Percentiles rank a stretch among this genome's conserved stretches.
These are phyloP conservation scores for Monosporascus sp. DNA, from an alignment of 2,329 filamentous ascomycete genomes.

Conservation along the genomic window DNA sequence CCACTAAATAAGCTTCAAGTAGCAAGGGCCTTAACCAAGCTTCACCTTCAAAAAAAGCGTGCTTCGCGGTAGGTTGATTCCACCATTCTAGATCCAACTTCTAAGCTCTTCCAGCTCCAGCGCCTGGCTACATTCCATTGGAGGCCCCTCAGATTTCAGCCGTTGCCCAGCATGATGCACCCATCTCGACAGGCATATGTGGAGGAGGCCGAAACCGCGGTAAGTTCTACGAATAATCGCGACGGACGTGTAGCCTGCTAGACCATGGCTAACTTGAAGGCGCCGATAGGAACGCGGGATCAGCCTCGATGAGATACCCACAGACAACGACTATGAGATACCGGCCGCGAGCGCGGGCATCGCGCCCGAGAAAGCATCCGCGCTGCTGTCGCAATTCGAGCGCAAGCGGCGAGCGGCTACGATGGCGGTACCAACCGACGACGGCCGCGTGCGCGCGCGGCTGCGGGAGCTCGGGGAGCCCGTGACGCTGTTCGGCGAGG, in stretches of 20 bases:
- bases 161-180: slow-evolving; percentile 59
- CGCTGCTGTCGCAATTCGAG: slow-evolving; percentile 81
- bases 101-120: neutral
- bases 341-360: slow-evolving; percentile 60
- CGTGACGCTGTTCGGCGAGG: slow-evolving; percentile 91
- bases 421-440: slow-evolving; percentile 90
- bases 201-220: slow-evolving; percentile 68
- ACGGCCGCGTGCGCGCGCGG: slow-evolving; percentile 73
- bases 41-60: neutral
- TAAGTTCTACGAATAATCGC: slow-evolving; percentile 36
- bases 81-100: neutral
- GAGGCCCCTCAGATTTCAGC: neutral
- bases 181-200: slow-evolving; percentile 90
- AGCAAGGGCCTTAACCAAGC: neutral
- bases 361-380: slow-evolving; percentile 75
- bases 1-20: neutral
- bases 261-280: neutral
- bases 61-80: neutral
- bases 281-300: slow-evolving; percentile 24
- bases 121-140: neutral
- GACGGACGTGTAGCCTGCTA: neutral
- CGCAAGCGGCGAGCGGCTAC: slow-evolving; percentile 84
- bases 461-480: slow-evolving; percentile 88
- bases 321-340: slow-evolving; percentile 81
- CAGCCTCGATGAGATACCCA: slow-evolving; percentile 39